Evolutionary conservation across 2,329 filamentous ascomycete genomes (phyloP), one percentile per base, ranked within the genome.

Genomic region (Colletotrichum eremochloae): DNA sequence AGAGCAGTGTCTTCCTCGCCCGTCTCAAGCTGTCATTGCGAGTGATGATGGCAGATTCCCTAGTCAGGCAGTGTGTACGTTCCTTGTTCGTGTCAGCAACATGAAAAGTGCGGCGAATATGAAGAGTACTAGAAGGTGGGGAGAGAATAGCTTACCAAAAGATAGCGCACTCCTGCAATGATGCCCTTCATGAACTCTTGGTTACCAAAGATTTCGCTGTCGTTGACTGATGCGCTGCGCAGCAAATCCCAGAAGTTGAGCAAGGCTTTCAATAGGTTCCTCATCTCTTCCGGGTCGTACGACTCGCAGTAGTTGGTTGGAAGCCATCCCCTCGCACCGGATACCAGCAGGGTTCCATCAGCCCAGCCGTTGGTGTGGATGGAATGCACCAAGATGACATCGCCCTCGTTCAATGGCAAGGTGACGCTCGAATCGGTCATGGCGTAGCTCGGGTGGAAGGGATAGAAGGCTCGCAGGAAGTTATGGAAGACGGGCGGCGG

Each of bases 351-450:
- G 0, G 96, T 99, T 63, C 96, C 96, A 81, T 99, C 96, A 42
- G 96, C 96, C 96, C 96, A 99, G 76, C 96, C 96, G 84, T 98
- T 99, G 73, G 94, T 96, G 82, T 99, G 96, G 76, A 98, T 94
- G 5, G 96, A 98, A 82, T 99, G 96, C 31, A 99, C 93, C 70
- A 99, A 84, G 66, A 99, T 92, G 61, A 99, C 90, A 78, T 99
- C 96, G 71, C 96, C 96, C 79, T 96, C 92, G 76, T 94, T 93
- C 68, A 99, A 88, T 31, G 95, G 93, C 14, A 98, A 86, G 14
- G 96, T 98, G 67, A 98, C 93, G 12, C 94, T 96, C 14, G 93
- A 92, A 70, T 95, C 93, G n/a, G 90, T 90, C 72, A 94, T 89
- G 53, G 93, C 89, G 77, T 92, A 91, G 71, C 88, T 91, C 1